A percentile compares a stretch with the other conserved stretches of the same genome.
phyloP scores from a whole-genome alignment of 2,329 filamentous ascomycete genomes.

The Lachnellula subtilissima region DNA sequence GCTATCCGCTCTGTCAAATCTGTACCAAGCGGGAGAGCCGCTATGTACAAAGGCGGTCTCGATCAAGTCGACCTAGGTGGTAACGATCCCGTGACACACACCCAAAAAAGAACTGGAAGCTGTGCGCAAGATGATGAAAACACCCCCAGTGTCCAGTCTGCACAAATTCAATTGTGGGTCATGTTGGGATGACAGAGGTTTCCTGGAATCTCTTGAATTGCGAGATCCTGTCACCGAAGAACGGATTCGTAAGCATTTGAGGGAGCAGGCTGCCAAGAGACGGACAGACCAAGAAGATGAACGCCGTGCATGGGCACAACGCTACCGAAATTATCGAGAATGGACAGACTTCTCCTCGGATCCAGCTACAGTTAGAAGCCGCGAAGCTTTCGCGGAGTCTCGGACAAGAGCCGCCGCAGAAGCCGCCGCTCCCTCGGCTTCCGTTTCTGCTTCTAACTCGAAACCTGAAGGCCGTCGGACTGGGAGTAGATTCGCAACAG shows the following conservation, averaged over 20 bases:
- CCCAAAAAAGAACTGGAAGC: slow-evolving; percentile 12
- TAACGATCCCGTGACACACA: background rate
- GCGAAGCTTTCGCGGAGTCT: slow-evolving; percentile 26
- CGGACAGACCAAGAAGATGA: slow-evolving; percentile 24
- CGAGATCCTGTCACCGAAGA: slow-evolving; percentile 15
- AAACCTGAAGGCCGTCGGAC: slow-evolving; percentile 49
- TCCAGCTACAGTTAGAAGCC: slow-evolving; percentile 24
- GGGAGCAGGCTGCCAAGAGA: slow-evolving; percentile 9
- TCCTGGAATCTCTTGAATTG: slow-evolving; percentile 20
- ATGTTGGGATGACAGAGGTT: slow-evolving; percentile 24
- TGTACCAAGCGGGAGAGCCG: background rate
- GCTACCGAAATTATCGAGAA: slow-evolving; percentile 25
- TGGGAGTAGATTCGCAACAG: slow-evolving; percentile 58
- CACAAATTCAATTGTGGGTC: slow-evolving; percentile 20
- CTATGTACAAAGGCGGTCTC: background rate
- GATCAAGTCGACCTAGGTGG: background rate
- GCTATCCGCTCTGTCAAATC: background rate
- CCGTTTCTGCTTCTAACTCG: slow-evolving; percentile 44
- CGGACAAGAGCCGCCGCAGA: slow-evolving; percentile 24
- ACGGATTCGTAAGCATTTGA: slow-evolving; percentile 15
- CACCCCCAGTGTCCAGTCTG: slow-evolving; percentile 25
- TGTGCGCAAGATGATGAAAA: slow-evolving; percentile 29
- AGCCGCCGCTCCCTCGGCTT: slow-evolving; percentile 18
- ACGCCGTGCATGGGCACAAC: slow-evolving; percentile 22
- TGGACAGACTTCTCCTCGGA: slow-evolving; percentile 29